These are phyloP conservation scores for Magnolia officinalis DNA, from an alignment of 164 flowering plant species.

Conservation along the genomic window DNA sequence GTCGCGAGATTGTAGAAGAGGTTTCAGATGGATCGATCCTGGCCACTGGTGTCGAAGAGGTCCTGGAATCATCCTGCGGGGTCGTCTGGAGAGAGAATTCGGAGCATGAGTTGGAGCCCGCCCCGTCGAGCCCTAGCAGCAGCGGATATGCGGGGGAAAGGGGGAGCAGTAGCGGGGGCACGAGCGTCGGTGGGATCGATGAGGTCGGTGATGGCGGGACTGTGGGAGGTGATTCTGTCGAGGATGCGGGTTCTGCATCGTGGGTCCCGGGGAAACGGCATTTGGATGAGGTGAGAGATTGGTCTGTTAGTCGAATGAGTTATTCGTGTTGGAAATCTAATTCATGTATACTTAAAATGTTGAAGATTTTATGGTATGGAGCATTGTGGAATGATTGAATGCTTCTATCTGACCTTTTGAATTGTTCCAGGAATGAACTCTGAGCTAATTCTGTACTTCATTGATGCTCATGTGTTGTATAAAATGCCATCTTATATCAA, in stretches of 20 bases:
- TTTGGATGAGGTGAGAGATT: conserved; percentile 28
- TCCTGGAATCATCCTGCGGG: neutral
- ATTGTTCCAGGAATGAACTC: too few species aligned
- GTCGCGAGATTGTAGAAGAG: conserved; percentile 2
- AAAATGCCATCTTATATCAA: too few species aligned
- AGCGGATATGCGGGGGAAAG: conserved; percentile 90
- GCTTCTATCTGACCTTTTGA: too few species aligned
- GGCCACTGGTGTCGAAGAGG: conserved; percentile 8
- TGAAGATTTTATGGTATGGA: too few species aligned
- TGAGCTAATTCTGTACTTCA: too few species aligned
- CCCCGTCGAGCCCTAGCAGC: conserved; percentile 68
- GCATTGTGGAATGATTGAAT: too few species aligned
- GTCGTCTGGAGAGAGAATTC: neutral
- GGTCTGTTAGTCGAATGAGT: neutral
- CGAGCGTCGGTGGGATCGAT: conserved; percentile 43
- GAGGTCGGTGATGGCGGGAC: conserved; percentile 21
- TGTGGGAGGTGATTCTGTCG: conserved; percentile 17
- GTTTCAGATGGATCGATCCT: neutral
- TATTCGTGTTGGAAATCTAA: neutral
- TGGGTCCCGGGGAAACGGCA: conserved; percentile 38
- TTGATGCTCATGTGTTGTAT: too few species aligned
- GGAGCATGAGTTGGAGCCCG: conserved; percentile 12
- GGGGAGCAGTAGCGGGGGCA: conserved; percentile 62
- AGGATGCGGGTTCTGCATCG: conserved; percentile 13
- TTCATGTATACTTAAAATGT: too few species aligned